These are phyloP conservation scores for Halophytophthora batemanensis DNA, from an alignment of 352 stramenopile species.

Conservation along the genomic window DNA sequence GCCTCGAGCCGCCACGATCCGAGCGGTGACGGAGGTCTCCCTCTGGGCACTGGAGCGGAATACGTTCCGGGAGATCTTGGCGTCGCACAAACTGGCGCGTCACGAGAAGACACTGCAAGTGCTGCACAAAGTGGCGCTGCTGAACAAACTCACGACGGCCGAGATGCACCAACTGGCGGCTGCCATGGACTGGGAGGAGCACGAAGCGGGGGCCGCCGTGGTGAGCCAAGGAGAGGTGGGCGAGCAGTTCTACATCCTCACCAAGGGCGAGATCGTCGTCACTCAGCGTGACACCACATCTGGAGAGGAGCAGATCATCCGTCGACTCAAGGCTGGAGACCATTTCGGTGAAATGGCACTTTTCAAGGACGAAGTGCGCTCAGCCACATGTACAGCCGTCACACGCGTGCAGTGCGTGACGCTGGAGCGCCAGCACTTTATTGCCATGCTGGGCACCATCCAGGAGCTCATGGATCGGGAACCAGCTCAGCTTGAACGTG, in stretches of 20 bases:
- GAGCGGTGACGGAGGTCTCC: constrained; percentile 50
- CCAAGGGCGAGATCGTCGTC: constrained; percentile 66
- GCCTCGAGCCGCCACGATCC: constrained; percentile 93
- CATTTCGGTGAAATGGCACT: constrained; percentile 95
- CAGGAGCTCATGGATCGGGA: constrained; percentile 79
- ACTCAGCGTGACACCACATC: constrained; percentile 49
- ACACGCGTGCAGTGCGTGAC: constrained; percentile 61
- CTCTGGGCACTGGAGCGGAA: constrained; percentile 75
- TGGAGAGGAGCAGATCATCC: constrained; percentile 46
- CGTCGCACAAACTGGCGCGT: constrained; percentile 66
- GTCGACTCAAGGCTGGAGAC: constrained; percentile 65
- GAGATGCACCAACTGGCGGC: constrained; percentile 70
- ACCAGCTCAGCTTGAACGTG: constrained; percentile 22
- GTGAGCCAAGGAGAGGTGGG: constrained; percentile 73
- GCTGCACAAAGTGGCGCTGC: constrained; percentile 51
- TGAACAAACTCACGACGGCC: constrained; percentile 61
- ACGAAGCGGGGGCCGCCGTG: constrained; percentile 46
- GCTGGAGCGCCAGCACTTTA: constrained; percentile 68
- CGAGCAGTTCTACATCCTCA: constrained; percentile 81
- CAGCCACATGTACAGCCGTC: constrained; percentile 87
- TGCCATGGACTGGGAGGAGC: constrained; percentile 84
- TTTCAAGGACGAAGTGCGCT: constrained; percentile 89
- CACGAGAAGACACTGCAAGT: constrained; percentile 59
- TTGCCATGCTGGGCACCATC: constrained; percentile 72
- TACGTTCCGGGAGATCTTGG: constrained; percentile 70